Conservation (phyloP, 2,329 filamentous ascomycete genomes). For the Fusarium napiforme region DNA sequence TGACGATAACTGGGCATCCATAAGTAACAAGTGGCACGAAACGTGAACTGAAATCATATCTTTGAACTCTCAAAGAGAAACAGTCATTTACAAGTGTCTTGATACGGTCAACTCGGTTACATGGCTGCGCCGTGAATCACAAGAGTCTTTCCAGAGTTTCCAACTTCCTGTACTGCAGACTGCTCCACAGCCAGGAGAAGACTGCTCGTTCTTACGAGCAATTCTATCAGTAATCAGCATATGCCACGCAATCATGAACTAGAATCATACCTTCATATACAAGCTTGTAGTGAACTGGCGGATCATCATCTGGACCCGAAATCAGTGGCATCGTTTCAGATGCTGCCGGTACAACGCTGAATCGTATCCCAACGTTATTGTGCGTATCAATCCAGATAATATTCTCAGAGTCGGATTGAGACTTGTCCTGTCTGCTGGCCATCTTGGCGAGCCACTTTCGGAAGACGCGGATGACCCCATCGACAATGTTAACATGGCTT, state of each 20-base stretch:
- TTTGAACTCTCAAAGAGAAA: too few relatives aligned
- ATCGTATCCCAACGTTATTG: constrained; percentile 74
- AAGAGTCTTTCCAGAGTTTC: constrained; percentile 72
- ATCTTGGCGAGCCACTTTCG: constrained; percentile 73
- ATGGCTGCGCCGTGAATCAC: constrained; percentile 63
- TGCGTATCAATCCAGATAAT: constrained; percentile 76
- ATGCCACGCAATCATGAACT: neutral
- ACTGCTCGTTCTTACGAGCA: constrained; percentile 72
- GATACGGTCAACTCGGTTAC: neutral
- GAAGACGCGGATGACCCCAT: constrained; percentile 77
- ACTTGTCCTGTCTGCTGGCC: constrained; percentile 33
- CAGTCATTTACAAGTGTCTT: too few relatives aligned
- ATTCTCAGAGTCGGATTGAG: constrained; percentile 9
- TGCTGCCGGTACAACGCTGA: constrained; percentile 63
- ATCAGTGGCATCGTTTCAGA: constrained; percentile 63
- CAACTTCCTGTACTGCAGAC: constrained; percentile 68
- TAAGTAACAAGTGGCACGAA: neutral
- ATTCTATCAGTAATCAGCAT: constrained; percentile 59
- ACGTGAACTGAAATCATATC: neutral
- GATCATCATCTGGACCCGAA: constrained; percentile 68
- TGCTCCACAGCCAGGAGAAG: constrained; percentile 74
- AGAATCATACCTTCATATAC: constrained; percentile 73
- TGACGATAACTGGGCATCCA: neutral
- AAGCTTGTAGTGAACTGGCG: constrained; percentile 75
- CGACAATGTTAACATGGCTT: constrained; percentile 72